Evolutionary conservation across 345 rosid genomes (phyloP).

Genomic region (Salix purpurea): DNA sequence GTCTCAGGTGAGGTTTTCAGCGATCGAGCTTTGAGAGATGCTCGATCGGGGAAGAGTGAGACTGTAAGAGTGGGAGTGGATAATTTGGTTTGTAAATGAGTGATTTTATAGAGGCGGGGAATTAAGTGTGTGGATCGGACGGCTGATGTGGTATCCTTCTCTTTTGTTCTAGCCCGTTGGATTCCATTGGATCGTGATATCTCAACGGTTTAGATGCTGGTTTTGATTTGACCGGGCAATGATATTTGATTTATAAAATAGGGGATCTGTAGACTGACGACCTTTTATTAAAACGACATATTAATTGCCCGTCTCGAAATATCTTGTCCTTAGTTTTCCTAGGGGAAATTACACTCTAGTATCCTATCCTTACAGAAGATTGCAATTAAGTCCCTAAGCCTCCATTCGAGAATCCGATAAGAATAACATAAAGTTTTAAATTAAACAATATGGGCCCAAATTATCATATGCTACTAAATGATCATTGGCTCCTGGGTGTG

Average conservation of each 20-base stretch:
- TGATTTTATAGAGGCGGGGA: not conserved
- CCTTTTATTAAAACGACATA: conserved; percentile 2
- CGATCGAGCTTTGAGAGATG: conserved; percentile 11
- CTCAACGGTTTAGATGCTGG: conserved; percentile 13
- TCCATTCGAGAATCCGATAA: too few species aligned
- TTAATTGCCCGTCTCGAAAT: not conserved
- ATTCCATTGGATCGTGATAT: conserved; percentile 27
- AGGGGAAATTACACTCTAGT: not conserved
- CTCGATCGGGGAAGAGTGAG: conserved; percentile 3
- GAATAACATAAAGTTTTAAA: not conserved
- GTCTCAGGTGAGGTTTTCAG: not conserved
- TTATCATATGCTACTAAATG: too few species aligned
- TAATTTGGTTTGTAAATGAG: not conserved
- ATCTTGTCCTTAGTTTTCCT: not conserved
- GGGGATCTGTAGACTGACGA: conserved; percentile 4
- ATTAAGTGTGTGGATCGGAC: not conserved
- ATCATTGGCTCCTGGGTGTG: too few species aligned
- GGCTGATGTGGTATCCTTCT: not conserved
- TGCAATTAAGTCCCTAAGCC: too few species aligned
- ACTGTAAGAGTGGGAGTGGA: not conserved
- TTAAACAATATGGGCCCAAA: too few species aligned
- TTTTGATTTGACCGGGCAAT: not conserved
- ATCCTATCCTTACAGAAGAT: too few species aligned
- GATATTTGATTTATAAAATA: conserved; percentile 12
- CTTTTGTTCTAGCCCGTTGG: conserved; percentile 2